A percentile compares a stretch with the other conserved stretches of the same genome.
These are phyloP conservation scores for Botrytis tulipae DNA, from an alignment of 2,329 filamentous ascomycete species.

Conservation along the genomic window DNA sequence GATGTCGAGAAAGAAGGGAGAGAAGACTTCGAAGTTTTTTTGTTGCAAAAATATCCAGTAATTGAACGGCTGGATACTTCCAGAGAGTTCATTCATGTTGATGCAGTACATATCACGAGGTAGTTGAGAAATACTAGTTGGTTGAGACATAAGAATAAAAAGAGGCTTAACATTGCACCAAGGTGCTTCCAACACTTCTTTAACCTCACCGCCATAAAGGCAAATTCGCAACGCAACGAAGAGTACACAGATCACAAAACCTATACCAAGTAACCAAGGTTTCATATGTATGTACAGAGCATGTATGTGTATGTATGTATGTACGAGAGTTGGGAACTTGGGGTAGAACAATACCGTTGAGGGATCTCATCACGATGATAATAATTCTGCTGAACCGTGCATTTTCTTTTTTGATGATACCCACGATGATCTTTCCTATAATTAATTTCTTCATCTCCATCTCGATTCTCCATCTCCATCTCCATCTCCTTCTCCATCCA, in stretches of 20 bases:
- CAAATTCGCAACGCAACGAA: background rate
- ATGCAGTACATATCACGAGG: background rate
- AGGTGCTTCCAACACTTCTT: background rate
- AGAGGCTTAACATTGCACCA: background rate
- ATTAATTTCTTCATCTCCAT: background rate
- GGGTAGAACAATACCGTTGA: background rate
- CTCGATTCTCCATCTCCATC: background rate
- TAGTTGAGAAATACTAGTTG: background rate
- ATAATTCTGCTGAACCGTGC: background rate
- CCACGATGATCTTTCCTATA: background rate
- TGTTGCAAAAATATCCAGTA: background rate
- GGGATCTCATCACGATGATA: background rate
- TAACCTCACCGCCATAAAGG: background rate
- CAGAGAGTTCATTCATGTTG: background rate
- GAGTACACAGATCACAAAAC: background rate
- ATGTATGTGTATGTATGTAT: background rate
- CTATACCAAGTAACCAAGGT: background rate
- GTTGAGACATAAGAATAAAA: background rate
- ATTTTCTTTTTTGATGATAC: background rate
- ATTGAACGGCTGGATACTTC: background rate
- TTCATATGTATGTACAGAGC: background rate
- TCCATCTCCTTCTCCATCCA: background rate
- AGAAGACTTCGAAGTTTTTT: background rate
- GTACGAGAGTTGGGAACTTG: background rate
- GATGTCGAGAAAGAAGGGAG: background rate